These are phyloP conservation scores for Tripterygium wilfordii DNA, from an alignment of 177 flowering plant genomes.

Conservation along the genomic window DNA sequence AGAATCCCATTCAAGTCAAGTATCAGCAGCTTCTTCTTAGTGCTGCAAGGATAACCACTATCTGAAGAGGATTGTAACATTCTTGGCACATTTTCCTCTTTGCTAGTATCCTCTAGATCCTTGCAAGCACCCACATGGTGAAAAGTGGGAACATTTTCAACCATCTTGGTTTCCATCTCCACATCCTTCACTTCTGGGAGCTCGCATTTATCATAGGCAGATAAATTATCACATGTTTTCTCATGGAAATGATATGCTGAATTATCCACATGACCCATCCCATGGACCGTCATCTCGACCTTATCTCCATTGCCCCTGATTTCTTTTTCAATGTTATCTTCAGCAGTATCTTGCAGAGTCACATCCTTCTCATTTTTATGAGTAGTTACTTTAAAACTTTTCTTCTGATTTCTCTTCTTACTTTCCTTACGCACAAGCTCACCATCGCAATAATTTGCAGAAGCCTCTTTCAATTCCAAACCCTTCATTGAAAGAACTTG, in stretches of 20 bases:
- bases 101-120: neutral
- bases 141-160: constrained; percentile 8
- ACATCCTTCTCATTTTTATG: constrained; percentile 2
- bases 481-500: constrained; percentile 1
- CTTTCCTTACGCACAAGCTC: constrained; percentile 7
- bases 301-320: neutral
- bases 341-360: neutral
- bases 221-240: neutral
- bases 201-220: constrained; percentile 1
- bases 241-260: neutral
- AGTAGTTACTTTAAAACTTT: constrained; percentile 3
- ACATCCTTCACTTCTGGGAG: neutral
- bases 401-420: constrained; percentile 1
- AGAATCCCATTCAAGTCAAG: constrained; percentile 91
- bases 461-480: constrained; percentile 1
- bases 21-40: constrained; percentile 65
- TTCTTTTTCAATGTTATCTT: neutral
- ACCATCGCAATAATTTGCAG: neutral
- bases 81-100: constrained; percentile 6
- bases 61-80: constrained; percentile 5
- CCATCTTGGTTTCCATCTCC: constrained; percentile 7
- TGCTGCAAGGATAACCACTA: constrained; percentile 8
- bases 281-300: constrained; percentile 2
- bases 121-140: constrained; percentile 1
- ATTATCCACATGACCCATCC: neutral